These are phyloP conservation scores for Cytospora piceicola DNA, from an alignment of 2,329 filamentous ascomycete genomes.

Conservation along the genomic window DNA sequence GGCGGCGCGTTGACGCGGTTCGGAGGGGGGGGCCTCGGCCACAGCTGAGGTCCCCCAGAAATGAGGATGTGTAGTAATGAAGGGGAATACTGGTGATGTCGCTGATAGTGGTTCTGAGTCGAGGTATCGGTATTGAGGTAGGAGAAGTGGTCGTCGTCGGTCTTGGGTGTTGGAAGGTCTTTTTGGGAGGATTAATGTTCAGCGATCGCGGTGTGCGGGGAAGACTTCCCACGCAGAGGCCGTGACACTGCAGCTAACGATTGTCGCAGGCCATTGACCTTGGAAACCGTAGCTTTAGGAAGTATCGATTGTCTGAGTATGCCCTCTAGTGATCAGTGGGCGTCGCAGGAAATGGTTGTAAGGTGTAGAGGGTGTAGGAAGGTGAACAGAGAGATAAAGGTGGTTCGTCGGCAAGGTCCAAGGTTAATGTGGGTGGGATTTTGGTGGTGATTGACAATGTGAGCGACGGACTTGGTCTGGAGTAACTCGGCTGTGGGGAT, in stretches of 20 bases:
- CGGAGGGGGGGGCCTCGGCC: constrained; percentile 35
- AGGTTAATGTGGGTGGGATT: not conserved
- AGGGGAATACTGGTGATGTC: not conserved
- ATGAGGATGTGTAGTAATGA: not conserved
- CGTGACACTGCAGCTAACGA: constrained; percentile 59
- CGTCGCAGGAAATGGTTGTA: not conserved
- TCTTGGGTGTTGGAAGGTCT: constrained; percentile 11
- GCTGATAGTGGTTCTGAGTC: not conserved
- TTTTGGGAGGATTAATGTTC: constrained; percentile 10
- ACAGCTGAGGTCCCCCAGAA: constrained; percentile 23
- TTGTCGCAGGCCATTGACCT: constrained; percentile 62
- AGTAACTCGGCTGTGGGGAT: constrained; percentile 1
- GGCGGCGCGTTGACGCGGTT: not conserved
- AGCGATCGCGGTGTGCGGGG: constrained; percentile 39
- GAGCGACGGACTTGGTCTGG: not conserved
- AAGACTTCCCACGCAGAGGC: constrained; percentile 45
- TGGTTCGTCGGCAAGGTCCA: not conserved
- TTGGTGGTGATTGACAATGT: constrained; percentile 12
- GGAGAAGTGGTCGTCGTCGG: constrained; percentile 34
- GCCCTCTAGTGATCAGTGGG: not conserved
- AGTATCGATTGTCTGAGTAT: not conserved
- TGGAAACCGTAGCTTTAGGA: constrained; percentile 10
- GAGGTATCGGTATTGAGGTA: not conserved
- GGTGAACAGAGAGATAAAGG: not conserved
- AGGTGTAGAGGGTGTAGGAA: constrained; percentile 8